Evolutionary conservation across 305 asterid genomes (phyloP), one percentile per base, ranked within the genome.

Genomic region (Andrographis paniculata): DNA sequence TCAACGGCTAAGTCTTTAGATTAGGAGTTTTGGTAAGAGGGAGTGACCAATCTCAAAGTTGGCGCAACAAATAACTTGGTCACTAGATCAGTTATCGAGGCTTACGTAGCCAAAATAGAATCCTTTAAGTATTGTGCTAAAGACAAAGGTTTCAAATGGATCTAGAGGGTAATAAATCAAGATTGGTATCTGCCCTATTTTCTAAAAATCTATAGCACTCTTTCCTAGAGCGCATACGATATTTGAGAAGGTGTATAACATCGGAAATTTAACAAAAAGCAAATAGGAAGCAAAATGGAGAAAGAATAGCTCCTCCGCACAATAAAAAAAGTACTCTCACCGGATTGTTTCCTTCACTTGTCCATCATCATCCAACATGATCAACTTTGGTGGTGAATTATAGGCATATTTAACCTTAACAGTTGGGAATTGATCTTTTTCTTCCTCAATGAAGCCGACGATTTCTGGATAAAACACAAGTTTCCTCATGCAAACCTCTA

Each of bases 401-500:
- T 56, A 87, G 27, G 79, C 70, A 55, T 84, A 87, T 55, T 84
- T 84, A 72, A 87, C 79, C 68, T 59, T 72, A 15, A 87, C 75
- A 0, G 66, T 52, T 16, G 94, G 94, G 62, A 84, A 87, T 37
- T 72, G 75, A 48, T 84, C 94, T 66, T 79, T 84, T 65, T 84
- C 97, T 63, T 84, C 95, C 77, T 87, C 97, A 17, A 87, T 84
- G 58, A 87, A 87, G 15, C 84, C 88, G 35, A 79, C 95, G 28
- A 84, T 44, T 66, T 87, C 95, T 4, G 97, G 94, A 73, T 84
- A 87, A 58, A 87, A 87, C 23, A 84, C 97, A 58, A 87, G 72
- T 56, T 84, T 87, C 76, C 97, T 78, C 97, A 84, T 87, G 84
- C 97, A 87, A 51, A 81, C 97, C 77, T 84, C 92, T 53, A 87